Evolutionary conservation across 2,329 filamentous ascomycete species (phyloP), one percentile per base, ranked within the genome.

Genomic region (Neurospora sp.): DNA sequence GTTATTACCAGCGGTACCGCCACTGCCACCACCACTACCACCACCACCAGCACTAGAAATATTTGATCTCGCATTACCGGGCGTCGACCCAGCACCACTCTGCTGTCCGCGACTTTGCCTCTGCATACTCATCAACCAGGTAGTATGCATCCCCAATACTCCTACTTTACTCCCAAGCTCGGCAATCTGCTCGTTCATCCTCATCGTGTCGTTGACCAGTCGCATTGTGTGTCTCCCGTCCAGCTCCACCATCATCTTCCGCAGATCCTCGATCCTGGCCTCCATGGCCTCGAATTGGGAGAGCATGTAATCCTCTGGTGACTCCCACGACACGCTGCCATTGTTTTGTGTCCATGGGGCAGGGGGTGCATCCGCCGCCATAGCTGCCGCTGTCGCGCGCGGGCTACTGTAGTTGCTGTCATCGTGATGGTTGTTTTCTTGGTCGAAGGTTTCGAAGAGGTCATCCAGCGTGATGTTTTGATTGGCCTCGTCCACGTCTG

Each of bases 111-210:
- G 67, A 41, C 57, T 73, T 43, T 74, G 74, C 52, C 76, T 72
- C 70, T 77, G 76, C 37, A 77, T 81, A 71, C 85, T 86, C 77
- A 87, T 82, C 37, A 88, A 80, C 85, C 85, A 87, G 70, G 85
- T 84, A 65, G 87, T 84, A 72, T 88, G 85, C 85, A 88, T 87
- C 69, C 83, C 83, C 62, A 88, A 81, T 74, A 87, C 84, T 67
- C 86, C 86, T 71, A 87, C 80, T 73, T 83, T 87, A 78, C 84
- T 87, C 62, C 84, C 81, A 57, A 88, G 80, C 76, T 89, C 87
- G 4, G 84, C 83, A n/a, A 89, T 82, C 77, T 89, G 86, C 70
- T 89, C 87, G 70, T 87, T 86, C 71, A 89, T 84, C 8, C 85
- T 86, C 75, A 88, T 83, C 5, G 87, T 85, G 76, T 89, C 86